Conservation (phyloP, 2,329 filamentous ascomycete species). For the Biscogniauxia marginata region DNA sequence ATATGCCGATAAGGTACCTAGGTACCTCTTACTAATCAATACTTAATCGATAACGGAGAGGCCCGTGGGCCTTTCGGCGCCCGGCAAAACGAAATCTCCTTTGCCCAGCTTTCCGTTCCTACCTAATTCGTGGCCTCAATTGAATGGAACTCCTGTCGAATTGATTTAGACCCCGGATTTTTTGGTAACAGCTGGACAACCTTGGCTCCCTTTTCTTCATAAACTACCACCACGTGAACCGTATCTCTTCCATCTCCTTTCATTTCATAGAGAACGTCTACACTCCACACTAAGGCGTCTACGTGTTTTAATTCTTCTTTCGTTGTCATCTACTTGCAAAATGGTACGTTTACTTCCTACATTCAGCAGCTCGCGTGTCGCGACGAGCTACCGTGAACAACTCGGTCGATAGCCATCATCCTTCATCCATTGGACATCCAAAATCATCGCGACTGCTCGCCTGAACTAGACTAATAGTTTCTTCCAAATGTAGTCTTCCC, state of each 20-base stretch:
- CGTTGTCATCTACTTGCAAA: constrained; percentile 1
- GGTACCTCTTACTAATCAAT: too few species aligned
- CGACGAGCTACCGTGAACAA: constrained; percentile 8
- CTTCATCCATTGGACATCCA: constrained; percentile 11
- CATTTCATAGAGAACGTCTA: constrained; percentile 31
- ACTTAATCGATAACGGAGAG: too few species aligned
- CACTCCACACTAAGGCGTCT: constrained; percentile 1
- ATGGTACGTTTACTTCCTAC: constrained; percentile 15
- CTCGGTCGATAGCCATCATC: constrained; percentile 4
- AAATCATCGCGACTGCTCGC: constrained; percentile 4
- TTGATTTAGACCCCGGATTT: constrained; percentile 33
- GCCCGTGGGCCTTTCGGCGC: background rate
- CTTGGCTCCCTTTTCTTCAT: constrained; percentile 6
- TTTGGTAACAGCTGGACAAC: constrained; percentile 31
- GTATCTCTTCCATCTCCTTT: constrained; percentile 34
- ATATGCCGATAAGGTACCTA: background rate
- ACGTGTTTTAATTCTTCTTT: constrained; percentile 2
- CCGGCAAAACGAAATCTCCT: constrained; percentile 22
- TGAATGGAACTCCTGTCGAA: constrained; percentile 13
- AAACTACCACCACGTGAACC: constrained; percentile 14
- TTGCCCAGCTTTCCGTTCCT: constrained; percentile 22
- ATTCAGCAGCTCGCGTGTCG: constrained; percentile 4
- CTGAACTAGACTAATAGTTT: constrained; percentile 9
- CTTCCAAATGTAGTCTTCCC: constrained; percentile 49
- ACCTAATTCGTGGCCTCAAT: constrained; percentile 40